phyloP scores from a whole-genome alignment of 768 basidiomycete genomes.

The Suillus plorans region DNA sequence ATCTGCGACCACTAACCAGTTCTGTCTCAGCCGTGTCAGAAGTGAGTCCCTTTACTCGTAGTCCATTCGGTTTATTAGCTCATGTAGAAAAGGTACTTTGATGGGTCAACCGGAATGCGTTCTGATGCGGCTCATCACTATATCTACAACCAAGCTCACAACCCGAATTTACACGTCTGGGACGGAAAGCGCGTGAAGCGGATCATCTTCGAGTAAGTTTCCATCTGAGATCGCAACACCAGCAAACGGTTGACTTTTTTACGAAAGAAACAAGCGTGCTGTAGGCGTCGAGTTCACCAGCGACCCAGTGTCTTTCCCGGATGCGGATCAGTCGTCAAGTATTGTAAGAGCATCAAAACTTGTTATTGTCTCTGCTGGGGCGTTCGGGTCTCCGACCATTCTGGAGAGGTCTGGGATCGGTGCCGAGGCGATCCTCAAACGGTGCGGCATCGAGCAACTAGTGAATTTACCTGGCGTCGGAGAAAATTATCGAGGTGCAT shows the following conservation, averaged over 20 bases:
- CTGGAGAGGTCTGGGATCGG: conserved; percentile 55
- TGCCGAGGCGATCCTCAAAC: not conserved
- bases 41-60: conserved; percentile 32
- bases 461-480: conserved; percentile 72
- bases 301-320: conserved; percentile 18
- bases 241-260: not conserved
- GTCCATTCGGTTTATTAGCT: not conserved
- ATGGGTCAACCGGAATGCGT: conserved; percentile 48
- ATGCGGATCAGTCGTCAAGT: conserved; percentile 22
- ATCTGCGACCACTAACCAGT: not conserved
- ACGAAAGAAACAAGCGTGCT: not conserved
- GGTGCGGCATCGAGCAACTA: not conserved
- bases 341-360: conserved; percentile 40
- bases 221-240: not conserved
- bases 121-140: conserved; percentile 46
- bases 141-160: not conserved
- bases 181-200: not conserved
- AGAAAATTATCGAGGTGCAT: conserved; percentile 59
- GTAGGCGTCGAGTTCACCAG: conserved; percentile 46
- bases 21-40: conserved; percentile 37
- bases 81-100: conserved; percentile 47
- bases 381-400: conserved; percentile 57
- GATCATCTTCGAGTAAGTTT: not conserved
- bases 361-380: conserved; percentile 50
- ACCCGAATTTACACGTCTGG: not conserved